Evolutionary conservation across 208 protist species (phyloP).

Genomic region (Balamuthia mandrillaris): DNA sequence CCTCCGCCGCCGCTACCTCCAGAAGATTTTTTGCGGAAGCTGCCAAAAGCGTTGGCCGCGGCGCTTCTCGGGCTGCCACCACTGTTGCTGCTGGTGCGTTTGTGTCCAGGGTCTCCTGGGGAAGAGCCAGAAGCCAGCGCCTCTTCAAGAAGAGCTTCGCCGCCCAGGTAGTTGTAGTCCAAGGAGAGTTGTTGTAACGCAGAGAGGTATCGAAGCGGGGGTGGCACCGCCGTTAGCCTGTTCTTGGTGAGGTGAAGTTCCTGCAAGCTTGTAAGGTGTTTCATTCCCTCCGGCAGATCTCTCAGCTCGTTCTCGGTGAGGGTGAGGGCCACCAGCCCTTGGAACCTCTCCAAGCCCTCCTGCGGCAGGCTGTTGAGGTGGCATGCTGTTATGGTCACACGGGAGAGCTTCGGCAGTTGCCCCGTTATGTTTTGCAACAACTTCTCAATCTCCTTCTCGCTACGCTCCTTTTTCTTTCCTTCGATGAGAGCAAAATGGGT

Average conservation of each 20-base stretch:
- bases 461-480: conserved; percentile 22
- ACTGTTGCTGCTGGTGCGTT: too few relatives aligned
- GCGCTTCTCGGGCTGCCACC: too few relatives aligned
- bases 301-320: conserved; percentile 37
- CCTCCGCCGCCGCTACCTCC: too few relatives aligned
- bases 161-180: too few relatives aligned
- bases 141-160: too few relatives aligned
- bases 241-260: conserved; percentile 42
- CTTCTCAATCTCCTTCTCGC: conserved; percentile 22
- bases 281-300: conserved; percentile 13
- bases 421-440: not conserved
- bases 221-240: too few relatives aligned
- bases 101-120: too few relatives aligned
- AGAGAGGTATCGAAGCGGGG: too few relatives aligned
- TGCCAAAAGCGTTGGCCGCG: too few relatives aligned
- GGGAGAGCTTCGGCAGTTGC: conserved; percentile 31
- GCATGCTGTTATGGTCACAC: conserved; percentile 19
- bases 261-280: conserved; percentile 25
- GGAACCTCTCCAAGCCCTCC: conserved; percentile 17
- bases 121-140: too few relatives aligned
- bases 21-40: too few relatives aligned
- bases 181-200: too few relatives aligned
- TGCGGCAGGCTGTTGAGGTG: not conserved
- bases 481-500: conserved; percentile 35
- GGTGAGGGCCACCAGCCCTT: conserved; percentile 7